Percentiles rank a stretch among this genome's conserved stretches.
These are phyloP conservation scores for Oenanthe javanica DNA, from an alignment of 140 eudicot genomes.

Conservation along the genomic window DNA sequence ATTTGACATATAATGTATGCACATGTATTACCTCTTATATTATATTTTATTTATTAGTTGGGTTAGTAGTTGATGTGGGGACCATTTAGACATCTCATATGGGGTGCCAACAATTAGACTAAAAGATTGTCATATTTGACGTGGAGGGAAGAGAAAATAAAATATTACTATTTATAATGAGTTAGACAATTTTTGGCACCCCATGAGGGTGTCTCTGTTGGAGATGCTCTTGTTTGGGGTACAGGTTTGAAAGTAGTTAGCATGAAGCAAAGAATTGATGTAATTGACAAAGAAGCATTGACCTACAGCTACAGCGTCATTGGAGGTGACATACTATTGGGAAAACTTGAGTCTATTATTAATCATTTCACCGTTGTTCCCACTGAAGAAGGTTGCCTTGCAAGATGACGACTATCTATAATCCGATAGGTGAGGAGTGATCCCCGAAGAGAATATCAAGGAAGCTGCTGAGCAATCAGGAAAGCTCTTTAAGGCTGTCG, in stretches of 20 bases:
- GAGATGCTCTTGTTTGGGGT: not conserved
- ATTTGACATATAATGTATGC: too few species aligned
- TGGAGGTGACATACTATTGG: slow-evolving; percentile 21
- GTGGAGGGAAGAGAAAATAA: too few species aligned
- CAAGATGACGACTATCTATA: slow-evolving; percentile 12
- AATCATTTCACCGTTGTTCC: slow-evolving; percentile 12
- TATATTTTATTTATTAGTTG: too few species aligned
- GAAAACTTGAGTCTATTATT: slow-evolving; percentile 15
- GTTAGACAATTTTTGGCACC: too few species aligned
- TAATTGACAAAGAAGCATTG: slow-evolving; percentile 12
- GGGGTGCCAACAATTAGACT: too few species aligned
- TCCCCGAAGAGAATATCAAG: slow-evolving; percentile 20
- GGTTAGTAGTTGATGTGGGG: too few species aligned
- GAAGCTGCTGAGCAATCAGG: slow-evolving; percentile 18
- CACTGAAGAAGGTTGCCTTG: slow-evolving; percentile 14
- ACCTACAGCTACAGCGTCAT: slow-evolving; percentile 14
- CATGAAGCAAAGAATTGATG: slow-evolving; percentile 14
- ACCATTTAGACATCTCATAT: too few species aligned
- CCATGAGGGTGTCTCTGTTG: too few species aligned
- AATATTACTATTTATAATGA: too few species aligned
- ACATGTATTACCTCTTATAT: too few species aligned
- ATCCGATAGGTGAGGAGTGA: slow-evolving; percentile 12
- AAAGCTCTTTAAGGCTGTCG: slow-evolving; percentile 20
- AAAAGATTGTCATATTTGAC: too few species aligned
- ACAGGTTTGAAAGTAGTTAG: slow-evolving; percentile 1